Evolutionary conservation across 2,329 filamentous ascomycete genomes (phyloP).

Genomic region (Didymellaceae sp.): DNA sequence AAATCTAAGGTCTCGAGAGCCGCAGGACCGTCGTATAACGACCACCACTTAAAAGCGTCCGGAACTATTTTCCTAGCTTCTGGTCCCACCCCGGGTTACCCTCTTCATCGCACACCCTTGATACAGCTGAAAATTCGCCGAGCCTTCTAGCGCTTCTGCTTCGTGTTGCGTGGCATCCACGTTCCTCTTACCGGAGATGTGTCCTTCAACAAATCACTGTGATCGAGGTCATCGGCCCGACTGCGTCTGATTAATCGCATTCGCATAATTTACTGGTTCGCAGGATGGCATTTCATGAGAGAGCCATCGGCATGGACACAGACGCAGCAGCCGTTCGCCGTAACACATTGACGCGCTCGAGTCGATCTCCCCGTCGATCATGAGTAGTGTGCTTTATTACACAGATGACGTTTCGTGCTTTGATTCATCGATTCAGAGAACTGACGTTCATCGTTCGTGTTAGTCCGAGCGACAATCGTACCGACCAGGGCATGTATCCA

Average conservation of each 20-base stretch:
- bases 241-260: neutral
- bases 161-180: neutral
- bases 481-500: no score
- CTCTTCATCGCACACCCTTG: neutral
- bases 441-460: no score
- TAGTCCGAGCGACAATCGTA: no score
- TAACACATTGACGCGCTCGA: neutral
- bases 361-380: conserved; percentile 15
- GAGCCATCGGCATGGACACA: neutral
- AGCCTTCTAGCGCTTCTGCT: conserved; percentile 5
- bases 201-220: neutral
- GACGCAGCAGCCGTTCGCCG: neutral
- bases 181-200: conserved; percentile 1
- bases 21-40: neutral
- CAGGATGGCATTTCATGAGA: neutral
- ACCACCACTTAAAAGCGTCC: neutral
- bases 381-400: neutral
- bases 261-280: neutral
- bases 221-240: conserved; percentile 8
- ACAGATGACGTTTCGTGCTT: no score
- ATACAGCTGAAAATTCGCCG: conserved; percentile 1
- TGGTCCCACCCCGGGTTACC: neutral
- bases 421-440: no score
- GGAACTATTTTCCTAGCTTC: conserved; percentile 4
- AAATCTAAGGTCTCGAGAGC: no score